Conservation (phyloP, 768 basidiomycete species). For the Auriculariales sp. region DNA sequence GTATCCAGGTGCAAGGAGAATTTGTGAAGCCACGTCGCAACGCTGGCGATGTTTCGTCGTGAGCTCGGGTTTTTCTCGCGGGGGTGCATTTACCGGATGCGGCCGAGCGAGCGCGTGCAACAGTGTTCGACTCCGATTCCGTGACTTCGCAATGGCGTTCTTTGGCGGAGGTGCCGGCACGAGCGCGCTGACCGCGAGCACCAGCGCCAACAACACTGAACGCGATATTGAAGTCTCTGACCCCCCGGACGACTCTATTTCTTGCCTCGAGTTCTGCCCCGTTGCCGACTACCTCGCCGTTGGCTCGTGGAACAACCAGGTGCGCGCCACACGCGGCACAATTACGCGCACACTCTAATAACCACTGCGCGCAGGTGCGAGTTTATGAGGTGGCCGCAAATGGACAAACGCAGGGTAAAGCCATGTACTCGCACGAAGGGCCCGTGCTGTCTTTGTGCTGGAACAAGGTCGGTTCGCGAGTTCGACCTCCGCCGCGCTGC, state of each 20-base stretch:
- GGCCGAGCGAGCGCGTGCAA: too few species aligned
- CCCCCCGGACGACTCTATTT: conserved; percentile 78
- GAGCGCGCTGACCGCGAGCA: neutral
- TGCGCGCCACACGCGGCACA: conserved; percentile 21
- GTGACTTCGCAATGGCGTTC: conserved; percentile 8
- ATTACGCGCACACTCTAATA: neutral
- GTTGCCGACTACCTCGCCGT: conserved; percentile 84
- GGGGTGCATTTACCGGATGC: neutral
- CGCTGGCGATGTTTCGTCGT: neutral
- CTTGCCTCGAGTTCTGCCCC: conserved; percentile 69
- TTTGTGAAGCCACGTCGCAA: neutral
- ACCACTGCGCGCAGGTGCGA: conserved; percentile 43
- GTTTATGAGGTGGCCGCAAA: conserved; percentile 77
- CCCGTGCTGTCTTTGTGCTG: conserved; percentile 82
- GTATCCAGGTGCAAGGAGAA: too few species aligned
- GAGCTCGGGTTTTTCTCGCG: neutral
- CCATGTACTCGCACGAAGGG: conserved; percentile 80
- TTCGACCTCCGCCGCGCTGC: neutral
- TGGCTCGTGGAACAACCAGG: conserved; percentile 89
- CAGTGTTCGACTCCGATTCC: neutral
- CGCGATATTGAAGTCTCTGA: conserved; percentile 74
- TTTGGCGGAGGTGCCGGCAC: conserved; percentile 7
- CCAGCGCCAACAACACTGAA: conserved; percentile 20
- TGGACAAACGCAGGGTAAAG: conserved; percentile 69
- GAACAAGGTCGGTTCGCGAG: conserved; percentile 53